Evolutionary conservation across 768 basidiomycete species (phyloP).

Genomic region (Termitomyces sp.): DNA sequence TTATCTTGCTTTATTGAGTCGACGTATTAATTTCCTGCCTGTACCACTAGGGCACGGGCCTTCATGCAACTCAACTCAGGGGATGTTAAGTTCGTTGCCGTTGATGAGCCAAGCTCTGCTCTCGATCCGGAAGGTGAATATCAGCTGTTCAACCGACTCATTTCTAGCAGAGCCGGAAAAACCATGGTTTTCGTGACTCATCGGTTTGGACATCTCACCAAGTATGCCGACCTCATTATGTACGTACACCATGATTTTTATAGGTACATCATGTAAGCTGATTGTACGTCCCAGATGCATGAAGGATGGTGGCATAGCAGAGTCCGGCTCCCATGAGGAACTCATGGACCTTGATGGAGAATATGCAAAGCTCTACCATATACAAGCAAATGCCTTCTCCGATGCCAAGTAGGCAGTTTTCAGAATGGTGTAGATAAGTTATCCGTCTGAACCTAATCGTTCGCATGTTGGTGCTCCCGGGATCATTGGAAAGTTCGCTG

Average conservation of each 20-base stretch:
- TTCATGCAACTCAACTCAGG: constrained; percentile 28
- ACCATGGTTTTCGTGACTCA: constrained; percentile 37
- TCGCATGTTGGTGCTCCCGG: too few species aligned
- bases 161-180: constrained; percentile 29
- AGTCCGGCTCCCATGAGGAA: constrained; percentile 30
- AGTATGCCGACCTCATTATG: constrained; percentile 34
- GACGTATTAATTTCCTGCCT: neutral
- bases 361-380: constrained; percentile 30
- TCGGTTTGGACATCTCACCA: constrained; percentile 33
- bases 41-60: constrained; percentile 21
- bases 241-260: constrained; percentile 12
- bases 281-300: constrained; percentile 24
- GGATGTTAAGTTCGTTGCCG: constrained; percentile 33
- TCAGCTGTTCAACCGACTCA: constrained; percentile 31
- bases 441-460: too few species aligned
- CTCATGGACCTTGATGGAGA: constrained; percentile 28
- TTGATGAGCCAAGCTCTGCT: constrained; percentile 48
- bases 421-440: neutral
- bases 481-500: too few species aligned
- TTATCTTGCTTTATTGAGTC: neutral
- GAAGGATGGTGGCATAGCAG: constrained; percentile 31
- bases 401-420: neutral
- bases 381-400: constrained; percentile 32
- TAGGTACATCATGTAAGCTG: neutral
- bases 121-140: constrained; percentile 43